phyloP scores from a whole-genome alignment of 441 rosid species.

The Pelargonium australe region DNA sequence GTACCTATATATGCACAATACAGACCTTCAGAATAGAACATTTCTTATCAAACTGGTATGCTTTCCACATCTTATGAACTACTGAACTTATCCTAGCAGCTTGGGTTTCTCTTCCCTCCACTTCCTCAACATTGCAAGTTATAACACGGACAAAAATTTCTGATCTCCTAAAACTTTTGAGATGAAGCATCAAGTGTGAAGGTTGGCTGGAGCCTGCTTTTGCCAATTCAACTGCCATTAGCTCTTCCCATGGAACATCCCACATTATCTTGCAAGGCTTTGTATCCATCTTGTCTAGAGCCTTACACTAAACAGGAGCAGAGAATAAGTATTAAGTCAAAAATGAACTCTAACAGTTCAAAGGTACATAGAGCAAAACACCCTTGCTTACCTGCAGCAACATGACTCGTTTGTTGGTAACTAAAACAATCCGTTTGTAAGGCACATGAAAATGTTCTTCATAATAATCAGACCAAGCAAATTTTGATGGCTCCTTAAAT shows the following conservation, averaged over 20 bases:
- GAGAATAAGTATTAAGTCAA: slow-evolving; percentile 8
- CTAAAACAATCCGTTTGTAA: slow-evolving; percentile 70
- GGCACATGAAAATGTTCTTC: slow-evolving; percentile 83
- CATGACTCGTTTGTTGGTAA: slow-evolving; percentile 78
- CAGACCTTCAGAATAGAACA: slow-evolving; percentile 60
- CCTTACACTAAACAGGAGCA: slow-evolving; percentile 49
- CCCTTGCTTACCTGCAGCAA: slow-evolving; percentile 64
- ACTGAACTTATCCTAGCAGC: slow-evolving; percentile 80
- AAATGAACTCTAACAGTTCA: slow-evolving; percentile 2
- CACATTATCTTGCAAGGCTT: slow-evolving; percentile 92
- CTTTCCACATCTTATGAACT: slow-evolving; percentile 83
- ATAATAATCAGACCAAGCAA: slow-evolving; percentile 81
- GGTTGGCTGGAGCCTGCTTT: slow-evolving; percentile 75
- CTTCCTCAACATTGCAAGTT: slow-evolving; percentile 61
- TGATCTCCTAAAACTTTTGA: slow-evolving; percentile 70
- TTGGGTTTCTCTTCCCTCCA: slow-evolving; percentile 58
- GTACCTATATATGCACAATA: background rate
- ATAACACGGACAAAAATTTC: slow-evolving; percentile 84
- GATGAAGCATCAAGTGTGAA: slow-evolving; percentile 87
- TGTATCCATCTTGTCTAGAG: slow-evolving; percentile 74
- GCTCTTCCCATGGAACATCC: slow-evolving; percentile 97
- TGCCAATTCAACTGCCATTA: slow-evolving; percentile 89
- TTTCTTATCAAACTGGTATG: slow-evolving; percentile 54
- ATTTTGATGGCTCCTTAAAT: slow-evolving; percentile 95
- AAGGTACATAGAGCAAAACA: background rate